Conservation (phyloP, 2,329 filamentous ascomycete species). For the Tolypocladium amazonense region DNA sequence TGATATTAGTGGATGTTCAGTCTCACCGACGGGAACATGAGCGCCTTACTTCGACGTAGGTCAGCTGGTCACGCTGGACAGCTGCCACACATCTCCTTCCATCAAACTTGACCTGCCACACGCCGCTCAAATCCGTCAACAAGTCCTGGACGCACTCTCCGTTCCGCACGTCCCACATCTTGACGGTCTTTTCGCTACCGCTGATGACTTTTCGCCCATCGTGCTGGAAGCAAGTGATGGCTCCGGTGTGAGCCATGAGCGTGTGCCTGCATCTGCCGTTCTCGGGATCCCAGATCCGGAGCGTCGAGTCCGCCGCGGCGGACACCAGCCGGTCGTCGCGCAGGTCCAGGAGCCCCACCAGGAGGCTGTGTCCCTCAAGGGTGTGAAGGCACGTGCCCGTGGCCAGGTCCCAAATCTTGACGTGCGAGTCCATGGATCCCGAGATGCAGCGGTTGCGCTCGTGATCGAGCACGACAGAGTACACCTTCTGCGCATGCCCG, state of each 20-base stretch:
- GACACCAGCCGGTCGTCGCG: conserved; percentile 86
- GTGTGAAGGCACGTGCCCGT: conserved; percentile 79
- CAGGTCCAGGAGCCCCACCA: conserved; percentile 86
- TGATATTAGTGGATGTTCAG: neutral
- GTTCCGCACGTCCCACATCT: conserved; percentile 95
- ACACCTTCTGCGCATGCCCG: conserved; percentile 88
- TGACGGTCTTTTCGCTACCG: conserved; percentile 87
- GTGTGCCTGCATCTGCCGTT: conserved; percentile 83
- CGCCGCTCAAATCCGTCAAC: conserved; percentile 85
- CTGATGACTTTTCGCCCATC: conserved; percentile 95
- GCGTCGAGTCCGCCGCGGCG: conserved; percentile 86
- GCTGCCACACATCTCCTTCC: conserved; percentile 90
- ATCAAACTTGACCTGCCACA: conserved; percentile 99
- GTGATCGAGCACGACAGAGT: conserved; percentile 90
- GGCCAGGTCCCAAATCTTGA: conserved; percentile 94
- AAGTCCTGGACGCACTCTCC: conserved; percentile 90
- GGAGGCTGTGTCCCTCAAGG: conserved; percentile 81
- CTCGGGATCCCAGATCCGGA: conserved; percentile 95
- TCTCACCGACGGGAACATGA: too few species aligned
- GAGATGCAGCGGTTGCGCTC: conserved; percentile 92
- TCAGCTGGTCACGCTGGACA: conserved; percentile 83
- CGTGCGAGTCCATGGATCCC: conserved; percentile 94
- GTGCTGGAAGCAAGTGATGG: conserved; percentile 98
- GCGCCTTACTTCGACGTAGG: conserved; percentile 80
- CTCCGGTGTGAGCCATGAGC: conserved; percentile 86